Base-by-base conservation (phyloP, 495 filamentous ascomycete genomes). In the Lasiosphaeria miniovina region DNA sequence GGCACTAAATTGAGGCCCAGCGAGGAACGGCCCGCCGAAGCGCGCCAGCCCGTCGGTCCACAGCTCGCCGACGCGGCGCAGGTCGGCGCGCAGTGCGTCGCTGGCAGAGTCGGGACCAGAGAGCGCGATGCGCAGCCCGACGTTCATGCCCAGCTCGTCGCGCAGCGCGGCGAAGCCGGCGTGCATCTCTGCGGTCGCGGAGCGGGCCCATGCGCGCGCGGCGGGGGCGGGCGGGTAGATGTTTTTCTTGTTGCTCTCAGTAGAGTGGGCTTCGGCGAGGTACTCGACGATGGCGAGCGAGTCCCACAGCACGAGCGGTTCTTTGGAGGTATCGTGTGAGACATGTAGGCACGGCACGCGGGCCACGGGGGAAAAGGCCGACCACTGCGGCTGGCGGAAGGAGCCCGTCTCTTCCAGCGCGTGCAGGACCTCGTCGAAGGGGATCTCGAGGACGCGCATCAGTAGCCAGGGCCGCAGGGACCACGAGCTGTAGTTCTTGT, bases 221-320 rank as follows among this genome's bases (percentile, higher is more conserved):
- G 61, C 61, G 9, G 57, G 58, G 55, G 78, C 78, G 31, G 63
- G 38, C 0, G 83, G 83, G 74, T 80, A 84, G 4, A 82, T 24
- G 24, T 24, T 69, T 36, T 53, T 41, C 10, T 74, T 68, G 8
- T 74, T 62, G 0, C n/a, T n/a, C n/a, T n/a, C n/a, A n/a, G n/a
- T n/a, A n/a, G 79, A 79, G 61, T 78, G 58, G 2, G 64, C 64
- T 51, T 83, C 82, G 17, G 80, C 77, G 10, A 86, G 73, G 61
- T 77, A 80, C 55, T 84, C 81, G 68, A 72, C 69, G 58, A 84
- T 85, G 56, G 83, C 71, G 17, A 84, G 73, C 15, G 82, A 83
- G 55, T 84, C 82, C 52, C 67, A 71, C 43, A 84, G 70, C 9
- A 71, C 15, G 43, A 68, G 32, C 9, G 40, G 36, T 14, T 52